Conservation (phyloP, 495 filamentous ascomycete genomes). For the Neurospora sp. region DNA sequence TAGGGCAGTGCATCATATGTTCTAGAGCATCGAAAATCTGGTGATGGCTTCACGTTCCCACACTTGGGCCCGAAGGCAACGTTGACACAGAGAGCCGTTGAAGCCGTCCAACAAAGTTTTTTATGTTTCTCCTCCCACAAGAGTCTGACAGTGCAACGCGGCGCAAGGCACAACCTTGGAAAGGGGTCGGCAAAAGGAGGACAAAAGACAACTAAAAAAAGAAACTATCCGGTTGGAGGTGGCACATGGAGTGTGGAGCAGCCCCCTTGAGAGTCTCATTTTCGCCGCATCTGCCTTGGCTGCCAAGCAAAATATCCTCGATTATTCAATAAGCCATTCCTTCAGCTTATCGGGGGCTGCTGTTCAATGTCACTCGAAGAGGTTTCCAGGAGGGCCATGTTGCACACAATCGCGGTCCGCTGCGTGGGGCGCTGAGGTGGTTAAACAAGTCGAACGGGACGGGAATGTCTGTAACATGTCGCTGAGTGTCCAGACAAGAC, state of each 20-base stretch:
- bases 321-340: not conserved
- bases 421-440: not conserved
- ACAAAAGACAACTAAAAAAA: conserved; percentile 11
- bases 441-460: not conserved
- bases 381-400: not conserved
- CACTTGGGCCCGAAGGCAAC: not conserved
- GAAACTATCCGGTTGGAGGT: conserved; percentile 1
- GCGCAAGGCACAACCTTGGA: not conserved
- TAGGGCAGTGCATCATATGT: not conserved
- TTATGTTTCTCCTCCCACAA: not conserved
- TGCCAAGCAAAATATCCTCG: not conserved
- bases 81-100: not conserved
- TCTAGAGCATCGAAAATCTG: not conserved
- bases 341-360: not conserved
- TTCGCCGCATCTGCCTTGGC: not conserved
- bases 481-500: not conserved
- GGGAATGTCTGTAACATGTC: not conserved
- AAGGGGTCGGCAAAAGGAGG: not conserved
- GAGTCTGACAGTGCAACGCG: not conserved
- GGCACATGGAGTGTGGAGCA: not conserved
- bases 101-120: not conserved
- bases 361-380: not conserved
- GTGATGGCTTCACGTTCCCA: not conserved
- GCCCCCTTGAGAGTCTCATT: not conserved
- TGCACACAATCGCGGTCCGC: not conserved